A percentile compares a stretch with the other conserved stretches of the same genome.
These are phyloP conservation scores for Clitoria ternatea DNA, from an alignment of 306 rosid genomes.

Conservation along the genomic window DNA sequence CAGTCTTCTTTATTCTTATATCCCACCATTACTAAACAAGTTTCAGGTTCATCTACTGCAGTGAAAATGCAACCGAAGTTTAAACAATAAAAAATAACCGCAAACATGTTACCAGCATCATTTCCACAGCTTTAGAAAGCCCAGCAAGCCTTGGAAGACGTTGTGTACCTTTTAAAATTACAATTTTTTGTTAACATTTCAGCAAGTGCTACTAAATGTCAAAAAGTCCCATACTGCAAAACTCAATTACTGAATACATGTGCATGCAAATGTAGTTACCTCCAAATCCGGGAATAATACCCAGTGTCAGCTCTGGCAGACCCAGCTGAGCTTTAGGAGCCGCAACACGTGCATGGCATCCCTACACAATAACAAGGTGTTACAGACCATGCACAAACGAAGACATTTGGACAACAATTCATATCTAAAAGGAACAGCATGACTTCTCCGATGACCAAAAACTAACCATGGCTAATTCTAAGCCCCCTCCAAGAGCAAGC, in stretches of 20 bases:
- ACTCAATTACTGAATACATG: neutral
- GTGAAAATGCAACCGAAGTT: constrained; percentile 7
- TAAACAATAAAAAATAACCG: neutral
- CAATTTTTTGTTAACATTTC: constrained; percentile 23
- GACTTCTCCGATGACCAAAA: constrained; percentile 2
- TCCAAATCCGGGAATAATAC: constrained; percentile 96
- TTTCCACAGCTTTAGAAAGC: constrained; percentile 73
- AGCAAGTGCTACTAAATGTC: neutral
- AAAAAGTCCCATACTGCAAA: constrained; percentile 4
- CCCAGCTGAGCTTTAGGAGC: constrained; percentile 86
- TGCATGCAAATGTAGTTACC: constrained; percentile 43
- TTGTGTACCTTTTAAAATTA: constrained; percentile 76
- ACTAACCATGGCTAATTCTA: constrained; percentile 93
- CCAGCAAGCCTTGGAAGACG: constrained; percentile 98
- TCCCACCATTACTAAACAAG: neutral
- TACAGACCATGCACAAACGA: neutral
- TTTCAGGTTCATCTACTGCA: neutral
- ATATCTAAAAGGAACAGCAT: neutral
- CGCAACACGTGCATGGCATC: constrained; percentile 89
- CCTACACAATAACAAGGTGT: constrained; percentile 45
- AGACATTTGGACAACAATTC: neutral
- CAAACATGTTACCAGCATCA: constrained; percentile 74
- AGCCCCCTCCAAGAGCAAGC: constrained; percentile 98
- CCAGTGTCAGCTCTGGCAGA: constrained; percentile 90
- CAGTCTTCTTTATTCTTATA: constrained; percentile 6